Conservation (phyloP, 352 stramenopile genomes). For the Pythium volutum region DNA sequence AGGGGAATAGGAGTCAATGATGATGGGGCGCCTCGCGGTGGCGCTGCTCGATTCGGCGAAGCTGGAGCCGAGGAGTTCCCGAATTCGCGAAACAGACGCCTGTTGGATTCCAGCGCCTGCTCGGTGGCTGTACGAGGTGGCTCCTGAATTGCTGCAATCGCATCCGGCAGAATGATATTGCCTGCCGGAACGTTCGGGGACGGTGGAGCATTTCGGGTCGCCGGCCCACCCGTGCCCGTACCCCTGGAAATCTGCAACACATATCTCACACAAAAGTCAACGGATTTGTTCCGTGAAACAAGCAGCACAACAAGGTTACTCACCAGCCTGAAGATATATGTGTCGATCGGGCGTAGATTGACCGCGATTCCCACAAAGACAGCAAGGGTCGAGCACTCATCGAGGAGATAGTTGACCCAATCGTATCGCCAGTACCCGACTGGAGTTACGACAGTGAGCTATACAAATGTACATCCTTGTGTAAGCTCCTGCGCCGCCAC, state of each 20-base stretch:
- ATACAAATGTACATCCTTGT: neutral
- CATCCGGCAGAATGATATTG: slow-evolving; percentile 16
- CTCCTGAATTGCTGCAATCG: neutral
- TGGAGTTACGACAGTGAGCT: slow-evolving; percentile 58
- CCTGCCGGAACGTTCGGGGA: slow-evolving; percentile 1
- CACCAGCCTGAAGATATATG: slow-evolving; percentile 48
- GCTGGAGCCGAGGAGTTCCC: slow-evolving; percentile 8
- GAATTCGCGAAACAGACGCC: slow-evolving; percentile 27
- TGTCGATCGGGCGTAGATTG: slow-evolving; percentile 46
- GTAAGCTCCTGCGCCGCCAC: no score
- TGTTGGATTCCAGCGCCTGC: slow-evolving; percentile 27
- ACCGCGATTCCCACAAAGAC: slow-evolving; percentile 41
- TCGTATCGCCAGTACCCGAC: slow-evolving; percentile 54
- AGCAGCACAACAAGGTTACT: neutral
- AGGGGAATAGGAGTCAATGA: slow-evolving; percentile 1
- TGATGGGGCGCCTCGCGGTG: neutral
- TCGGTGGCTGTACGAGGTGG: slow-evolving; percentile 5
- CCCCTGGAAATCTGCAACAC: slow-evolving; percentile 27
- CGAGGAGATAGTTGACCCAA: slow-evolving; percentile 55
- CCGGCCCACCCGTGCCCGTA: slow-evolving; percentile 15
- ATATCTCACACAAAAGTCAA: neutral
- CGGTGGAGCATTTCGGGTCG: slow-evolving; percentile 3
- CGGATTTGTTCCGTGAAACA: no score
- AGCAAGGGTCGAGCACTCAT: slow-evolving; percentile 40
- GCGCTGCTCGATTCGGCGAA: slow-evolving; percentile 3